Base-by-base conservation (phyloP, 805 yeast genomes). In the Candida hispaniensis region DNA sequence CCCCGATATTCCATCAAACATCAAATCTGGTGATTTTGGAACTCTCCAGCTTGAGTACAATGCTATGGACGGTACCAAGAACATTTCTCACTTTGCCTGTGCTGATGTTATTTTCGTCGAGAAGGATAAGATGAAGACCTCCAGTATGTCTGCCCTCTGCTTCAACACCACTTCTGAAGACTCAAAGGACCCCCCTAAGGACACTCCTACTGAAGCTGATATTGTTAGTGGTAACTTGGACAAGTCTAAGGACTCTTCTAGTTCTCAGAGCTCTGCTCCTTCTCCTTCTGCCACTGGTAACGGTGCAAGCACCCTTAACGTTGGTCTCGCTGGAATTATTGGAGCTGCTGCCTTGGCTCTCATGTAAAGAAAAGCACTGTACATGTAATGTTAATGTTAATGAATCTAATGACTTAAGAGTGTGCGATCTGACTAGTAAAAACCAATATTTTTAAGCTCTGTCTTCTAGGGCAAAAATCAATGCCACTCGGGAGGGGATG, bases 401-500 rank as follows among this genome's bases (percentile, higher is more conserved):
- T n/a, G n/a, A n/a, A n/a, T n/a, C n/a, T n/a, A n/a, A n/a, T n/a
- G n/a, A n/a, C n/a, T n/a, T n/a, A n/a, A n/a, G n/a, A n/a, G n/a
- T n/a, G n/a, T n/a, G n/a, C n/a, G n/a, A n/a, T n/a, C n/a, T n/a
- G n/a, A n/a, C n/a, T n/a, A n/a, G n/a, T n/a, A n/a, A n/a, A n/a
- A n/a, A n/a, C n/a, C n/a, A n/a, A n/a, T n/a, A n/a, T n/a, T n/a
- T n/a, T n/a, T n/a, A n/a, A n/a, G n/a, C n/a, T n/a, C n/a, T n/a
- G n/a, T 30, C 21, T 27, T 30, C 35, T 8, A 21, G 18, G 4
- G 80, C 83, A 30, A 78, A 55, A 12, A 75, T 75, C 10, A 79
- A 34, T 2, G 72, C 86, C 10, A 71, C 62, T 57, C 97, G 74
- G 24, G 67, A 65, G n/a, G 97, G 97, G 46, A 83, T 66, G 45